A percentile compares a stretch with the other conserved stretches of the same genome.
phyloP scores from a whole-genome alignment of 805 yeast species.

The Starmerella potacharoeniae region DNA sequence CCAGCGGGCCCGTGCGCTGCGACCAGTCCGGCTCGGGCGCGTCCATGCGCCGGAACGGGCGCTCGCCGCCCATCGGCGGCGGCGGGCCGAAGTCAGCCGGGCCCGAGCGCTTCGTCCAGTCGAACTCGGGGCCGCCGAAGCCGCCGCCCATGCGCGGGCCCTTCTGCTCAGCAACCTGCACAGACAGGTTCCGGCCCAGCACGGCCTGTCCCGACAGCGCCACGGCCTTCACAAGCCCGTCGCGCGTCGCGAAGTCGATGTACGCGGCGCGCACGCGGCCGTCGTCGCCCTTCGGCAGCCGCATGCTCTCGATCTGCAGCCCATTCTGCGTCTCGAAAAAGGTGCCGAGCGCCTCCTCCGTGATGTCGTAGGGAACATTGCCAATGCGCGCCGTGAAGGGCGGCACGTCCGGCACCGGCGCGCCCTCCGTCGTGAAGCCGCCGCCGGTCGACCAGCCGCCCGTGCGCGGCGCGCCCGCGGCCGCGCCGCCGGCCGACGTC shows the following conservation, averaged over 20 bases:
- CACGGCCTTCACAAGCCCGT: constrained; percentile 64
- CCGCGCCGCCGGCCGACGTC: constrained; percentile 1
- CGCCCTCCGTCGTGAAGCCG: constrained; percentile 32
- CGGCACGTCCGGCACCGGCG: constrained; percentile 79
- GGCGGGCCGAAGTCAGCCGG: constrained; percentile 30
- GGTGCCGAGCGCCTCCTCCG: constrained; percentile 42
- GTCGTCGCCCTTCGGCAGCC: constrained; percentile 57
- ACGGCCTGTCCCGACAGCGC: constrained; percentile 60
- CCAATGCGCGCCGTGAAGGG: constrained; percentile 86
- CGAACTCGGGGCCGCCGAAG: constrained; percentile 19
- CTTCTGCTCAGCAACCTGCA: constrained; percentile 66
- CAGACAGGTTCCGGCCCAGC: constrained; percentile 55
- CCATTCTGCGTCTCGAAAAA: constrained; percentile 32
- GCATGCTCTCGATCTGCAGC: constrained; percentile 45
- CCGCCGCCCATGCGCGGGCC: constrained; percentile 38
- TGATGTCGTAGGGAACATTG: constrained; percentile 73
- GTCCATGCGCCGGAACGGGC: constrained; percentile 28
- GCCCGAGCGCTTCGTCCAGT: constrained; percentile 20
- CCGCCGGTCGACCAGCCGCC: constrained; percentile 7
- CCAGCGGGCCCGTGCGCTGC: constrained; percentile 17
- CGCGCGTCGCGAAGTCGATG: constrained; percentile 75
- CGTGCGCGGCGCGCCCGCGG: constrained; percentile 4
- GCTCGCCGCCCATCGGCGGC: constrained; percentile 30
- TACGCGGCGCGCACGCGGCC: constrained; percentile 75
- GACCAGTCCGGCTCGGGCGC: constrained; percentile 21